Conservation (phyloP, 2,329 filamentous ascomycete genomes). For the Exophiala lecanii-corni region DNA sequence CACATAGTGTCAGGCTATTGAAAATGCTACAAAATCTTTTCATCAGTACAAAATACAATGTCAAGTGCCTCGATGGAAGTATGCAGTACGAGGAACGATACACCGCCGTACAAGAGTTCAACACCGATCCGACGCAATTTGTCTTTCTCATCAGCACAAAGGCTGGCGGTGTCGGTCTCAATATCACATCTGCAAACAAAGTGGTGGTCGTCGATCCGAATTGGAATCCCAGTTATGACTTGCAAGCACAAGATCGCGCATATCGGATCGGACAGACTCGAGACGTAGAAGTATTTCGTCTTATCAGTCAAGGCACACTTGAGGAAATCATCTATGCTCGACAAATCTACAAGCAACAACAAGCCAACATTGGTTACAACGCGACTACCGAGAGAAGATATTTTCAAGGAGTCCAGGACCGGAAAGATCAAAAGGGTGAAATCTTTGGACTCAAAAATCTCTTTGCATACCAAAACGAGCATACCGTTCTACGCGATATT, state of each 20-base stretch:
- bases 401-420: slow-evolving; percentile 89
- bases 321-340: slow-evolving; percentile 96
- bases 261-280: slow-evolving; percentile 91
- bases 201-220: slow-evolving; percentile 96
- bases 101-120: slow-evolving; percentile 82
- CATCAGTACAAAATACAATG: slow-evolving; percentile 80
- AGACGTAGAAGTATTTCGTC: slow-evolving; percentile 90
- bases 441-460: slow-evolving; percentile 89
- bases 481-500: slow-evolving; percentile 83
- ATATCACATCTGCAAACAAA: slow-evolving; percentile 97
- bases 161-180: slow-evolving; percentile 87
- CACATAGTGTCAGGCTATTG: slow-evolving; percentile 80
- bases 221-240: slow-evolving; percentile 92
- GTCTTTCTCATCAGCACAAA: slow-evolving; percentile 94
- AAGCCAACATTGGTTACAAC: slow-evolving; percentile 95
- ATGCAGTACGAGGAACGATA: slow-evolving; percentile 80
- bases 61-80: slow-evolving; percentile 83
- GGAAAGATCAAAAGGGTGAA: slow-evolving; percentile 77
- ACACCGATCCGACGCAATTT: slow-evolving; percentile 79
- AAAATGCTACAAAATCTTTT: slow-evolving; percentile 82
- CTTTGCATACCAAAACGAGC: slow-evolving; percentile 69
- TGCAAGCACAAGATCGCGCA: slow-evolving; percentile 93
- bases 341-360: slow-evolving; percentile 98
- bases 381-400: slow-evolving; percentile 89
- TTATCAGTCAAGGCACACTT: slow-evolving; percentile 86